Base-by-base conservation (phyloP, 2,329 filamentous ascomycete genomes). In the Talaromyces sp. region DNA sequence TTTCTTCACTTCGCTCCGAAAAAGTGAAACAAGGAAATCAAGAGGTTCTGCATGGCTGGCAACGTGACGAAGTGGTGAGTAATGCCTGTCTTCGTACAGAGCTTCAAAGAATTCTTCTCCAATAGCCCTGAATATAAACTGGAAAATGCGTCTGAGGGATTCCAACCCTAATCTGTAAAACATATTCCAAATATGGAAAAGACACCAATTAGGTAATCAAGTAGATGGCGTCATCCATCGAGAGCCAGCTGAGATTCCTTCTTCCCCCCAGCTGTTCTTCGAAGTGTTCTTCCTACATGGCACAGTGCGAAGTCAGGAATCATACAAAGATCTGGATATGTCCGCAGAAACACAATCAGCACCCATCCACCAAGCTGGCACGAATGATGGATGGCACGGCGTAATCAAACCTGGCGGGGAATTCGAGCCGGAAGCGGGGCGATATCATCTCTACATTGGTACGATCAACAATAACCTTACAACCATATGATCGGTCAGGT, bases 391-490 rank as follows among this genome's bases (percentile, higher is more conserved):
- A 56, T 85, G 83, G 79, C 82, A 85, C 66, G 82, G 81, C 60
- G 73, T 79, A 56, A 82, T 84, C 63, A 75, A 77, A 18, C 68
- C 74, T 28, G 73, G 77, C 16, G 77, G 79, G 14, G 73, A 79
- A 16, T 85, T 84, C 67, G 76, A 77, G 5, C 79, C 82, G 1
- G 81, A 83, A 66, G 77, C 76, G 40, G 78, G 77, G 54, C 78
- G 83, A 44, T 85, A 85, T 71, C 82, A 85, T 68, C 72, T 85
- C 1, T 84, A 84, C 67, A 81, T 85, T 44, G 82, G 78, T 77
- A 66, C 25, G 60, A 56, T 5, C 11, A 35, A 16, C 12, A 23
- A 44, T 3, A 44, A 44, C 9, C 40, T 8, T 44, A 46, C n/a
- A n/a, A n/a, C n/a, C n/a, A n/a, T n/a, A n/a, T n/a, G 9, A 21